A percentile compares a stretch with the other conserved stretches of the same genome.
phyloP scores from a whole-genome alignment of 2,329 filamentous ascomycete species.

The Gnomoniopsis smithogilvyi region DNA sequence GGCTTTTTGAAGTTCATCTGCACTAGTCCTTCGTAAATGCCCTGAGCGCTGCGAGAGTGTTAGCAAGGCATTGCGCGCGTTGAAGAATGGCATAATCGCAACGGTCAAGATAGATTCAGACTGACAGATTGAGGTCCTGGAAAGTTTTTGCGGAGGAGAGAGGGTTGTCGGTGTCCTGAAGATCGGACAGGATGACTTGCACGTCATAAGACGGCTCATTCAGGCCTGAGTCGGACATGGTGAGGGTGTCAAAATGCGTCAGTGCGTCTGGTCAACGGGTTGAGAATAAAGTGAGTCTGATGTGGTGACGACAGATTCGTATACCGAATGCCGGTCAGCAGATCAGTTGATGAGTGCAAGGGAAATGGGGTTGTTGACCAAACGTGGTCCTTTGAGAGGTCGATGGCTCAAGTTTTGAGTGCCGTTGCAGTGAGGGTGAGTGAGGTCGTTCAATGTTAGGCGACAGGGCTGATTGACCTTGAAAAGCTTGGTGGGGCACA shows the following conservation, averaged over 20 bases:
- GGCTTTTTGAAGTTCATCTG: conserved; percentile 89
- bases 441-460: too few relatives aligned
- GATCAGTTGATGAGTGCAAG: neutral
- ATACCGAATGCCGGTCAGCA: neutral
- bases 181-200: conserved; percentile 85
- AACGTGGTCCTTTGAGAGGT: too few relatives aligned
- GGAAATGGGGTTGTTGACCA: too few relatives aligned
- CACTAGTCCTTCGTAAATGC: conserved; percentile 74
- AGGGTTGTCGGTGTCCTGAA: conserved; percentile 86
- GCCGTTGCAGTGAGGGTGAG: too few relatives aligned
- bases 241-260: neutral
- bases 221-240: conserved; percentile 47
- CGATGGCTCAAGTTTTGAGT: too few relatives aligned
- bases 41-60: conserved; percentile 38
- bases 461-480: too few relatives aligned
- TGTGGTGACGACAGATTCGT: neutral
- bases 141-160: conserved; percentile 83
- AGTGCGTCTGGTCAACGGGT: conserved; percentile 17
- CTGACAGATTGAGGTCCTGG: conserved; percentile 80
- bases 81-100: neutral
- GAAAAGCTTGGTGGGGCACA: too few relatives aligned
- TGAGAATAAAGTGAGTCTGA: neutral
- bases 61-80: conserved; percentile 19
- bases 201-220: conserved; percentile 81
- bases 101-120: conserved; percentile 19